Percentiles rank a stretch among this genome's conserved stretches.
These are phyloP conservation scores for Diaporthe nobilis DNA, from an alignment of 2,329 filamentous ascomycete species.

Conservation along the genomic window DNA sequence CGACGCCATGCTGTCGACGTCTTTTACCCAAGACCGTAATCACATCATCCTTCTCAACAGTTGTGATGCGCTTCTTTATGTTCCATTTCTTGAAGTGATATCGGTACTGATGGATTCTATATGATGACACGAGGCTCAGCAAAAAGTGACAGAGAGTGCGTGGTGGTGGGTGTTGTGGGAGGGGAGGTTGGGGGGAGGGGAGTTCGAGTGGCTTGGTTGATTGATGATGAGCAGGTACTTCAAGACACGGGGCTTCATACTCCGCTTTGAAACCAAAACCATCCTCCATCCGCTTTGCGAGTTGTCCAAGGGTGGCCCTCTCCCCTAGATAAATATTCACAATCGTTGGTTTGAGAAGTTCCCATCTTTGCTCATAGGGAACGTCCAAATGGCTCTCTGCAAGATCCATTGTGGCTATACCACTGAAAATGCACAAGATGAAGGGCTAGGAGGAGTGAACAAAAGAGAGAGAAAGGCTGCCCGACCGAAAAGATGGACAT, in stretches of 20 bases:
- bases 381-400: constrained; percentile 19
- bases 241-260: background rate
- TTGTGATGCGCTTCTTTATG: constrained; percentile 41
- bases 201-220: background rate
- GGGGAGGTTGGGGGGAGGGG: no score
- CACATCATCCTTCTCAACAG: constrained; percentile 44
- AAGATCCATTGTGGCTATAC: background rate
- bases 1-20: background rate
- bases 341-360: constrained; percentile 43
- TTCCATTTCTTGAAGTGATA: constrained; percentile 26
- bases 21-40: constrained; percentile 26
- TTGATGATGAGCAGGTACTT: background rate
- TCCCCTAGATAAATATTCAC: constrained; percentile 38
- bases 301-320: background rate
- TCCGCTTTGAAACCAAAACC: constrained; percentile 12
- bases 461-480: no score
- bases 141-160: background rate
- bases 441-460: background rate
- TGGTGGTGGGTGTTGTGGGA: no score
- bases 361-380: constrained; percentile 45
- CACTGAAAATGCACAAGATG: background rate
- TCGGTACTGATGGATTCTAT: constrained; percentile 43
- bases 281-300: background rate
- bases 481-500: no score
- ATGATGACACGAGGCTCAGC: constrained; percentile 32